Conservation (phyloP, 345 rosid genomes). For the Salix arbutifolia region DNA sequence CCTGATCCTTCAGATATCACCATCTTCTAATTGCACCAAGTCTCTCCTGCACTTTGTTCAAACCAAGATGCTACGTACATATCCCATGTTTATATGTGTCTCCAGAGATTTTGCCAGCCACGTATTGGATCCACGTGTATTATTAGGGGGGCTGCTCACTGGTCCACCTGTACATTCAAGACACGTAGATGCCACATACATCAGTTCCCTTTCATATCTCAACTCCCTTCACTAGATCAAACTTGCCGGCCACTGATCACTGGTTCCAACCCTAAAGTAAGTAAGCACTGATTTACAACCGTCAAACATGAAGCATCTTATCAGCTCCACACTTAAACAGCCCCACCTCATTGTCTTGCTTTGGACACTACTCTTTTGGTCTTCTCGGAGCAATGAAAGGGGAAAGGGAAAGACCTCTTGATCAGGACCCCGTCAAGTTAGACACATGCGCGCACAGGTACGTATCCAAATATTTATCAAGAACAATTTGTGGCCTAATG, state of each 20-base stretch:
- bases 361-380: conserved; percentile 5
- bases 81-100: neutral
- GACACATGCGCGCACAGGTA: no score
- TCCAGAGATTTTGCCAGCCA: neutral
- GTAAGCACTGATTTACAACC: neutral
- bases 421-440: neutral
- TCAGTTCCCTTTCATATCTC: conserved; percentile 7
- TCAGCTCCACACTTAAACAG: conserved; percentile 12
- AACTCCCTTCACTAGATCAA: conserved; percentile 16
- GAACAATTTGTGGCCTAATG: neutral
- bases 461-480: neutral
- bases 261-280: neutral
- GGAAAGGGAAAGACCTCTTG: conserved; percentile 1
- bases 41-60: neutral
- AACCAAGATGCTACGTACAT: no score
- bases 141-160: neutral
- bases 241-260: conserved; percentile 31
- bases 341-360: conserved; percentile 24
- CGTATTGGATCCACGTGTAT: conserved; percentile 5
- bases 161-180: conserved; percentile 32
- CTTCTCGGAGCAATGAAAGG: neutral
- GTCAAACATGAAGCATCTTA: conserved; percentile 29
- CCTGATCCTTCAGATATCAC: neutral
- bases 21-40: no score
- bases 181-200: conserved; percentile 20